These are phyloP conservation scores for Hortaea werneckii DNA, from an alignment of 2,329 filamentous ascomycete species.

Conservation along the genomic window DNA sequence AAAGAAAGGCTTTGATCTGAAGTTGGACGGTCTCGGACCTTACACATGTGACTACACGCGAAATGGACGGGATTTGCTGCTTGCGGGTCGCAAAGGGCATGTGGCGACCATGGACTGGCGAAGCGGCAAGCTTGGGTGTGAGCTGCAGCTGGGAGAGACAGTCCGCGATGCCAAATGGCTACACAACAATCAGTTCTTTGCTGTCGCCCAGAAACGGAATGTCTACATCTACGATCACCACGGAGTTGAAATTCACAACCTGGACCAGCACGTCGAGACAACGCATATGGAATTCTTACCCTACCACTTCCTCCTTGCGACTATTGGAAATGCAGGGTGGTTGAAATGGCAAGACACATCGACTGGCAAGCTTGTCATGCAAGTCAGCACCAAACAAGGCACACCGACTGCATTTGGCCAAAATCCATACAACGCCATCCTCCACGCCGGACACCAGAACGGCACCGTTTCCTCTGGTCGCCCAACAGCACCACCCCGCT, in stretches of 20 bases:
- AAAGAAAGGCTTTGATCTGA: conserved; percentile 86
- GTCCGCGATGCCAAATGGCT: conserved; percentile 83
- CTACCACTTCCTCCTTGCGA: conserved; percentile 89
- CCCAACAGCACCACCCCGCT: conserved; percentile 79
- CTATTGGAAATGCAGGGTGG: conserved; percentile 70
- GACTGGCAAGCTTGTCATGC: conserved; percentile 78
- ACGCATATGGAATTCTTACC: conserved; percentile 91
- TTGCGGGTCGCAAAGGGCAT: conserved; percentile 87
- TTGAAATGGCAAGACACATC: conserved; percentile 93
- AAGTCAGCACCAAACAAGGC: conserved; percentile 75
- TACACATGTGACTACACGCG: conserved; percentile 83
- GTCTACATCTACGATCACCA: conserved; percentile 92
- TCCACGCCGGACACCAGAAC: conserved; percentile 90
- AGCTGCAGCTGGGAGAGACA: conserved; percentile 83
- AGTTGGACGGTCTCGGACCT: conserved; percentile 70
- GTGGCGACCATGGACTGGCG: conserved; percentile 95
- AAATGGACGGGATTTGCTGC: conserved; percentile 74
- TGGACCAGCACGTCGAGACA: conserved; percentile 84
- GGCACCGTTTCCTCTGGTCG: conserved; percentile 94
- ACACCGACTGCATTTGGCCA: conserved; percentile 74
- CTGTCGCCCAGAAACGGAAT: conserved; percentile 90
- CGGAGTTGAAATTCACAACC: conserved; percentile 83
- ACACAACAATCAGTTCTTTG: conserved; percentile 90
- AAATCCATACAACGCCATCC: conserved; percentile 84
- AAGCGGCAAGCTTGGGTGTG: conserved; percentile 79